Evolutionary conservation across 2,329 filamentous ascomycete genomes (phyloP).

Genomic region (Fusarium chlamydosporum): DNA sequence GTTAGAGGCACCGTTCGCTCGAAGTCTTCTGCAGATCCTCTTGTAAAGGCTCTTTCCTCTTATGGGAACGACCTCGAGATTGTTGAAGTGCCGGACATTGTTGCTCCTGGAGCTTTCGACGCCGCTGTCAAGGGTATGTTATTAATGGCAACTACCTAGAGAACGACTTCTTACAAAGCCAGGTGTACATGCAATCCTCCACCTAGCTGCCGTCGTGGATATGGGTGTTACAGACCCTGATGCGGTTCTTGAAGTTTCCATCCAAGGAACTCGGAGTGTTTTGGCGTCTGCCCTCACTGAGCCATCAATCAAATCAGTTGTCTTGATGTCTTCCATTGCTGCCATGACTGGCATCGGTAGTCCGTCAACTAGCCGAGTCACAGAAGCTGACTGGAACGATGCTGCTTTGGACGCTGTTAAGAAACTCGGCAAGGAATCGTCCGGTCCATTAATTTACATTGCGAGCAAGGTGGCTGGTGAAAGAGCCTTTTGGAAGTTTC

Average conservation of each 20-base stretch:
- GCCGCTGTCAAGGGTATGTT: slow-evolving; percentile 52
- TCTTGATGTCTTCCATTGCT: slow-evolving; percentile 48
- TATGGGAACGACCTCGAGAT: slow-evolving; percentile 44
- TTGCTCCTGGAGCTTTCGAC: slow-evolving; percentile 54
- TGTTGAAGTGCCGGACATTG: slow-evolving; percentile 56
- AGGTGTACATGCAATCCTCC: slow-evolving; percentile 46
- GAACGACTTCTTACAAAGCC: neutral
- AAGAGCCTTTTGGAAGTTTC: slow-evolving; percentile 47
- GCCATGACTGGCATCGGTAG: slow-evolving; percentile 22
- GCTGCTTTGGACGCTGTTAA: slow-evolving; percentile 35
- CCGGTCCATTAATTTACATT: slow-evolving; percentile 40
- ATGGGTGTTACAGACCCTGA: slow-evolving; percentile 43
- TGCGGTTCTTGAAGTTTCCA: slow-evolving; percentile 40
- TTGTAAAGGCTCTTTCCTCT: slow-evolving; percentile 40
- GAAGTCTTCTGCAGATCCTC: slow-evolving; percentile 38
- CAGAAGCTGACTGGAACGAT: slow-evolving; percentile 48
- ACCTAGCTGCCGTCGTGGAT: slow-evolving; percentile 44
- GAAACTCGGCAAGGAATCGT: slow-evolving; percentile 40
- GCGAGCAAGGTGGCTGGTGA: slow-evolving; percentile 46
- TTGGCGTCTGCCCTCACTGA: slow-evolving; percentile 44
- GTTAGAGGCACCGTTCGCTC: slow-evolving; percentile 58
- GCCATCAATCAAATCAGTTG: slow-evolving; percentile 44
- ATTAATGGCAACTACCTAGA: neutral
- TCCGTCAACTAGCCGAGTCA: slow-evolving; percentile 33
- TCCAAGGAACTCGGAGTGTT: slow-evolving; percentile 40